Conservation (phyloP, 176 grass and related monocot species). For the Bolboschoenus planiculmis region DNA sequence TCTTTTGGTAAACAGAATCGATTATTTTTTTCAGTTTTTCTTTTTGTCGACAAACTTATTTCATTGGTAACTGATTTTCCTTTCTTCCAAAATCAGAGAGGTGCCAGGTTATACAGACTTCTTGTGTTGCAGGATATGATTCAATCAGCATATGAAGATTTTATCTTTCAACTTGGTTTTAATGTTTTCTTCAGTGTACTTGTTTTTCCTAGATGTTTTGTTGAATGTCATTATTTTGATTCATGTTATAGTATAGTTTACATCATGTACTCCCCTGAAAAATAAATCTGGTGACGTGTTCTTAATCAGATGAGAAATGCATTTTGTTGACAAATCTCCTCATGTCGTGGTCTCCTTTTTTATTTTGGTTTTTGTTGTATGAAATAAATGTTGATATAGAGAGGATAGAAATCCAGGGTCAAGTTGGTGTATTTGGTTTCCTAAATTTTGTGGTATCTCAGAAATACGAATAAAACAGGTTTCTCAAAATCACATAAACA, state of each 20-base stretch:
- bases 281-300: neutral
- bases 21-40: neutral
- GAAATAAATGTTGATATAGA: neutral
- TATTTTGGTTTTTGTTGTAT: neutral
- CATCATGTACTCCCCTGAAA: neutral
- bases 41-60: neutral
- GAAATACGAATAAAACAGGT: neutral
- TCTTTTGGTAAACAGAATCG: neutral
- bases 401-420: neutral
- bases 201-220: neutral
- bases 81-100: neutral
- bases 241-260: neutral
- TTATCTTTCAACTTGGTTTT: neutral
- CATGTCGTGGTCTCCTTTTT: neutral
- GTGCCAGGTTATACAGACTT: neutral
- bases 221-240: neutral
- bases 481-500: no score
- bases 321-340: neutral
- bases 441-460: neutral
- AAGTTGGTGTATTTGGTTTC: neutral
- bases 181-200: neutral
- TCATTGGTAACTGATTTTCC: neutral
- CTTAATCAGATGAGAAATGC: neutral
- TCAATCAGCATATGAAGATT: neutral
- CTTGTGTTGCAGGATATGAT: neutral